Percentiles rank a stretch among this genome's conserved stretches.
phyloP scores from a whole-genome alignment of 257 asterid species.

The Ocimum tenuiflorum region DNA sequence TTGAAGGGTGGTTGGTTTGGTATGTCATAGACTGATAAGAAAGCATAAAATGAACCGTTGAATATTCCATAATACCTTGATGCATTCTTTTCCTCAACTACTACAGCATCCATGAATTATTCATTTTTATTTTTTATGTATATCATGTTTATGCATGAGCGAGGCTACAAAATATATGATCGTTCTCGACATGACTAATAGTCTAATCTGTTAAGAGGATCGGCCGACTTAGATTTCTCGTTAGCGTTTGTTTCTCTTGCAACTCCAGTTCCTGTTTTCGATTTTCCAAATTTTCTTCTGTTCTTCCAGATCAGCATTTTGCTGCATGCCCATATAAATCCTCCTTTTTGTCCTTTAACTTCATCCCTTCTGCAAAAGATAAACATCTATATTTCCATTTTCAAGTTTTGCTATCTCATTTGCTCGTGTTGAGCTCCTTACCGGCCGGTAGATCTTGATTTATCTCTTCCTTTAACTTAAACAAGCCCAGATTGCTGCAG shows the following conservation, averaged over 20 bases:
- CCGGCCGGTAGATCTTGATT: constrained; percentile 58
- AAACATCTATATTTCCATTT: constrained; percentile 29
- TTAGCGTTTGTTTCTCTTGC: constrained; percentile 83
- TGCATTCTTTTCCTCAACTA: constrained; percentile 95
- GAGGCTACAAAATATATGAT: constrained; percentile 11
- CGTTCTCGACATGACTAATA: constrained; percentile 15
- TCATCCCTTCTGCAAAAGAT: constrained; percentile 74
- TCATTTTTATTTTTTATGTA: too few relatives aligned
- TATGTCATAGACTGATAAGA: not conserved
- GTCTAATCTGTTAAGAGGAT: constrained; percentile 17
- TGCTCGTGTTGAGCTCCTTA: constrained; percentile 75
- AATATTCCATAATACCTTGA: constrained; percentile 68
- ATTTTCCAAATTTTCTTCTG: constrained; percentile 74
- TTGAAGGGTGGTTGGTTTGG: constrained; percentile 1
- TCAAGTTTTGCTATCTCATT: constrained; percentile 78
- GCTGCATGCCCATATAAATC: constrained; percentile 88
- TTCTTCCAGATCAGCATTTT: constrained; percentile 91
- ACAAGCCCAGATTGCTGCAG: constrained; percentile 92
- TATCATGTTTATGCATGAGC: too few relatives aligned
- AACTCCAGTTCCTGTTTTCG: constrained; percentile 81
- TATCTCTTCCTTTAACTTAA: constrained; percentile 81
- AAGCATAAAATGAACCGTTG: not conserved
- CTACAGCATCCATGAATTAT: constrained; percentile 99
- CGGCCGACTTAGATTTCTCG: constrained; percentile 64
- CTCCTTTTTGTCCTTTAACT: constrained; percentile 88